Evolutionary conservation across 495 filamentous ascomycete genomes (phyloP).

Genomic region (Aspergillus sclerotiicarbonarius): DNA sequence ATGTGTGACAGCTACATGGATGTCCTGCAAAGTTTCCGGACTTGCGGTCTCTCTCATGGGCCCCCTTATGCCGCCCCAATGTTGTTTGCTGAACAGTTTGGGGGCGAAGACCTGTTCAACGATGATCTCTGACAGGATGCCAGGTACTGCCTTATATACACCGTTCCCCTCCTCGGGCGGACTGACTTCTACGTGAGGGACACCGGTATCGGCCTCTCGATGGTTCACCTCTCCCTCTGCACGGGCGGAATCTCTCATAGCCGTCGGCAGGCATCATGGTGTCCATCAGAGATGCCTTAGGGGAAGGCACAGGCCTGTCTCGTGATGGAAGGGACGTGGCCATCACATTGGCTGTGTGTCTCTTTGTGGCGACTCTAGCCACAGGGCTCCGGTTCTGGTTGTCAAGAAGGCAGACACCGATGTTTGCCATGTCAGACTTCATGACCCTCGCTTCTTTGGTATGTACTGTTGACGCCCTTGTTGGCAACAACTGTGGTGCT

Average conservation of each 20-base stretch:
- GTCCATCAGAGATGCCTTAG: not conserved
- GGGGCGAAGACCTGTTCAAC: not conserved
- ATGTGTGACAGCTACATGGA: conserved; percentile 4
- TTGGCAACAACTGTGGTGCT: not conserved
- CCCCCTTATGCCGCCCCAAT: not conserved
- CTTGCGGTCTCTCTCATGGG: not conserved
- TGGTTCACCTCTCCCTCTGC: not conserved
- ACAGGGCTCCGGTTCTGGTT: conserved; percentile 3
- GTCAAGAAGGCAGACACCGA: not conserved
- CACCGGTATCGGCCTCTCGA: not conserved
- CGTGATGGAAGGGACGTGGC: conserved; percentile 3
- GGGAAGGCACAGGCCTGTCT: conserved; percentile 1
- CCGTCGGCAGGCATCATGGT: not conserved
- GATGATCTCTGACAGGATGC: not conserved
- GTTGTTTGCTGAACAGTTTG: not conserved
- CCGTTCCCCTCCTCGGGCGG: not conserved
- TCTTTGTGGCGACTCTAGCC: conserved; percentile 7
- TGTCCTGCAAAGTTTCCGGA: not conserved
- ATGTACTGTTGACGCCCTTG: not conserved
- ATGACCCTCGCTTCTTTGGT: conserved; percentile 1
- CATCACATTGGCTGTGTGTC: conserved; percentile 6
- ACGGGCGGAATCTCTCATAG: not conserved
- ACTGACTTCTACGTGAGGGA: not conserved
- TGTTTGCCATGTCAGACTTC: not conserved
- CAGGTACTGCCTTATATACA: not conserved